A percentile compares a stretch with the other conserved stretches of the same genome.
Conservation (phyloP, 208 protist genomes). For the Spongospora subterranea region DNA sequence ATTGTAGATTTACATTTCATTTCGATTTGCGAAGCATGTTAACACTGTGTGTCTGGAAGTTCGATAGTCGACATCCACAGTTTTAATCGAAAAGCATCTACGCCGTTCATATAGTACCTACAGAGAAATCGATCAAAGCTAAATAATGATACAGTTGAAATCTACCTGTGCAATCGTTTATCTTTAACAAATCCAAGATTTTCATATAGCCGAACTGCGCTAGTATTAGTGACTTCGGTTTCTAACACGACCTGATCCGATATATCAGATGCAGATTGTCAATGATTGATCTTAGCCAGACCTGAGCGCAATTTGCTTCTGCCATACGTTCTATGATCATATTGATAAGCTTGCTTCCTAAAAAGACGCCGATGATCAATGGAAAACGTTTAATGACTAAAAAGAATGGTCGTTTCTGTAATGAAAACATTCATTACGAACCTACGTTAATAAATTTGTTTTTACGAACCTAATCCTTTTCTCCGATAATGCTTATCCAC, state of each 20-base stretch:
- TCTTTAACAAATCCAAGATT: conserved; percentile 61
- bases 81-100: conserved; percentile 62
- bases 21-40: too few relatives aligned
- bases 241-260: conserved; percentile 57
- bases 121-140: conserved; percentile 12
- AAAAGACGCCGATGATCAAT: neutral
- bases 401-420: too few relatives aligned
- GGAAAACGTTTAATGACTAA: too few relatives aligned
- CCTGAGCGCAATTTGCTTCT: conserved; percentile 30
- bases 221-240: conserved; percentile 60
- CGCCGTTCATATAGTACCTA: conserved; percentile 64
- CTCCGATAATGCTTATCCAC: conserved; percentile 62
- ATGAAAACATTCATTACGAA: too few relatives aligned
- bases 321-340: conserved; percentile 49
- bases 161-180: conserved; percentile 60
- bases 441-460: too few relatives aligned
- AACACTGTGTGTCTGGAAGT: too few relatives aligned
- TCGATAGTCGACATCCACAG: conserved; percentile 61
- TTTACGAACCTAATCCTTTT: conserved; percentile 61
- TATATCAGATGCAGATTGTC: neutral
- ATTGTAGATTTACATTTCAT: too few relatives aligned
- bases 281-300: conserved; percentile 14
- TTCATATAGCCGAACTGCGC: conserved; percentile 37
- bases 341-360: conserved; percentile 57
- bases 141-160: neutral